These are phyloP conservation scores for Tolypocladium paradoxum DNA, from an alignment of 2,329 filamentous ascomycete species.

Conservation along the genomic window DNA sequence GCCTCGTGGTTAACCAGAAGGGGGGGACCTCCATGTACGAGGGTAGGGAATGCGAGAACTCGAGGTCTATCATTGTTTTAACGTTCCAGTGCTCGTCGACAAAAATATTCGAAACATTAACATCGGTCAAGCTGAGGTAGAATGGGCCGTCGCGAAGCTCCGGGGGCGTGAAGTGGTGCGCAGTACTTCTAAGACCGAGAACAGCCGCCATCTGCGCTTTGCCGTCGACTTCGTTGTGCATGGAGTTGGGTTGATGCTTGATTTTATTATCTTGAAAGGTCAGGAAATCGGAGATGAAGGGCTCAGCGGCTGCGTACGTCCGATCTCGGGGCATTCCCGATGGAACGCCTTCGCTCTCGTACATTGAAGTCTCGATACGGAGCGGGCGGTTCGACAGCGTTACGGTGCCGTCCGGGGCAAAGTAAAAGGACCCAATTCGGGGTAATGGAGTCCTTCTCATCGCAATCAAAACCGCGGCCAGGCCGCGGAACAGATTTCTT, in stretches of 20 bases:
- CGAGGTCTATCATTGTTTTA: slow-evolving; percentile 17
- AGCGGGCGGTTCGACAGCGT: slow-evolving; percentile 22
- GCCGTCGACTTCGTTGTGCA: slow-evolving; percentile 15
- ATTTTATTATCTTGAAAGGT: slow-evolving; percentile 22
- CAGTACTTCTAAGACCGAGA: slow-evolving; percentile 14
- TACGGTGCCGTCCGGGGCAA: slow-evolving; percentile 16
- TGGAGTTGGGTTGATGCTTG: slow-evolving; percentile 20
- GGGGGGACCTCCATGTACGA: no score
- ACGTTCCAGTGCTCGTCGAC: slow-evolving; percentile 20
- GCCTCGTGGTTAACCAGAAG: no score
- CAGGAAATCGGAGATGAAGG: slow-evolving; percentile 20
- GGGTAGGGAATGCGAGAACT: no score
- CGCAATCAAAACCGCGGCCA: no score
- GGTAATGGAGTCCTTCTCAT: slow-evolving; percentile 14
- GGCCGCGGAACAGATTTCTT: slow-evolving; percentile 12
- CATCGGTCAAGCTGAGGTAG: slow-evolving; percentile 21
- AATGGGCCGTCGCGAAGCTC: slow-evolving; percentile 19
- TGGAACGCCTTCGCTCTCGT: slow-evolving; percentile 21
- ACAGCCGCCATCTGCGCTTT: slow-evolving; percentile 16
- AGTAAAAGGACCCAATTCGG: slow-evolving; percentile 20
- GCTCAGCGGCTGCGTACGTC: slow-evolving; percentile 20
- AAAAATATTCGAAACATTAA: slow-evolving; percentile 26
- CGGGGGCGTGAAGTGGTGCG: slow-evolving; percentile 10
- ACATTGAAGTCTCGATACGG: slow-evolving; percentile 17
- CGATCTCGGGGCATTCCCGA: slow-evolving; percentile 18